Percentiles rank a stretch among this genome's conserved stretches.
These are phyloP conservation scores for Aphanomyces invadans DNA, from an alignment of 352 stramenopile genomes.

Conservation along the genomic window DNA sequence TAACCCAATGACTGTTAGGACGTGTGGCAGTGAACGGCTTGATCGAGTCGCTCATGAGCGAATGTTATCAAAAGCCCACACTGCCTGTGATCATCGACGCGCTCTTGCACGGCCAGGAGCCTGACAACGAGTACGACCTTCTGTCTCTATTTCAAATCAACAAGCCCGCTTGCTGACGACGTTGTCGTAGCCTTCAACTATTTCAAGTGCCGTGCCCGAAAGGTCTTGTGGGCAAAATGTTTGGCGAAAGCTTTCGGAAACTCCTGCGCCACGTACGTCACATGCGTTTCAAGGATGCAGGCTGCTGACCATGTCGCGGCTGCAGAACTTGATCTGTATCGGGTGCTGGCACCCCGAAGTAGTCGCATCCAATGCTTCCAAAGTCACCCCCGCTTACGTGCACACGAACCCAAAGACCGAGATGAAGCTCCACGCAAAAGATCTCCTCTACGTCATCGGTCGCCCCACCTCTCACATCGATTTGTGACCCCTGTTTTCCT, in stretches of 20 bases:
- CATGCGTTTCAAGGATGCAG: background rate
- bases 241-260: constrained; percentile 57
- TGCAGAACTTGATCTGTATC: constrained; percentile 53
- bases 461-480: constrained; percentile 41
- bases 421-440: constrained; percentile 44
- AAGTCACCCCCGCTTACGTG: constrained; percentile 55
- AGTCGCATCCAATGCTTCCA: constrained; percentile 26
- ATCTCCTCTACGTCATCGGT: constrained; percentile 65
- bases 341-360: constrained; percentile 48
- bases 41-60: constrained; percentile 63
- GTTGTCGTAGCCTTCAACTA: constrained; percentile 45
- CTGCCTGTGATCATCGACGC: constrained; percentile 60
- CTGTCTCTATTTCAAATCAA: no score
- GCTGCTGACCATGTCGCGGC: background rate
- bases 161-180: no score
- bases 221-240: constrained; percentile 40
- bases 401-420: constrained; percentile 52
- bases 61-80: constrained; percentile 70
- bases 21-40: constrained; percentile 69
- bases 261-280: constrained; percentile 52
- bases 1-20: constrained; percentile 26
- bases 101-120: constrained; percentile 48
- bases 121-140: constrained; percentile 47
- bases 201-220: constrained; percentile 59
- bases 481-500: background rate